These are phyloP conservation scores for Tylopilus rubrobrunneus DNA, from an alignment of 768 basidiomycete genomes.

Conservation along the genomic window DNA sequence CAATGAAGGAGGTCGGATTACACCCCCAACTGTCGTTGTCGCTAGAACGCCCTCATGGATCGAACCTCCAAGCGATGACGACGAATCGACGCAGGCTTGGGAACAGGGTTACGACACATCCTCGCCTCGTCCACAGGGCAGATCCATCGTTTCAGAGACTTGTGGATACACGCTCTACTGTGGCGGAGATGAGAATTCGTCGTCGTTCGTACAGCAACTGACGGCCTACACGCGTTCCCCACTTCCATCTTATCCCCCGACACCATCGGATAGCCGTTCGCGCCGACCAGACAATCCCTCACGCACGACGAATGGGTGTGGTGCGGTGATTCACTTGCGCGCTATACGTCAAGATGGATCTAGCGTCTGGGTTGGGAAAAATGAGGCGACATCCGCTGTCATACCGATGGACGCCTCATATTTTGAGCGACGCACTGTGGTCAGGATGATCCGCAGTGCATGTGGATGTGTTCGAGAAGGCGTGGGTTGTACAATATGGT, in stretches of 20 bases:
- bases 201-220: slow-evolving; percentile 3
- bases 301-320: slow-evolving; percentile 53
- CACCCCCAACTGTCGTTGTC: slow-evolving; percentile 26
- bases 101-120: slow-evolving; percentile 32
- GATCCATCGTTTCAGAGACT: slow-evolving; percentile 17
- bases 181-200: slow-evolving; percentile 31
- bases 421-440: slow-evolving; percentile 48
- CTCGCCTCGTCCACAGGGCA: slow-evolving; percentile 21
- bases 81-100: slow-evolving; percentile 32
- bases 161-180: slow-evolving; percentile 40
- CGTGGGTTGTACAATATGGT: slow-evolving; percentile 62
- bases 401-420: slow-evolving; percentile 55
- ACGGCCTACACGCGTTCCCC: slow-evolving; percentile 32
- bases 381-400: slow-evolving; percentile 48
- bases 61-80: slow-evolving; percentile 31
- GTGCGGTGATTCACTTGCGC: slow-evolving; percentile 52
- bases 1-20: slow-evolving; percentile 22
- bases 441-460: slow-evolving; percentile 48
- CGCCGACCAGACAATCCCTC: slow-evolving; percentile 5
- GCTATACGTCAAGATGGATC: slow-evolving; percentile 51
- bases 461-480: slow-evolving; percentile 70
- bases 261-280: slow-evolving; percentile 18
- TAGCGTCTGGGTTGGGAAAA: slow-evolving; percentile 57
- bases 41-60: slow-evolving; percentile 33
- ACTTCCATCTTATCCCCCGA: slow-evolving; percentile 34